These are phyloP conservation scores for Amaranthus tricolor DNA, from an alignment of 179 eudicot species.

Conservation along the genomic window DNA sequence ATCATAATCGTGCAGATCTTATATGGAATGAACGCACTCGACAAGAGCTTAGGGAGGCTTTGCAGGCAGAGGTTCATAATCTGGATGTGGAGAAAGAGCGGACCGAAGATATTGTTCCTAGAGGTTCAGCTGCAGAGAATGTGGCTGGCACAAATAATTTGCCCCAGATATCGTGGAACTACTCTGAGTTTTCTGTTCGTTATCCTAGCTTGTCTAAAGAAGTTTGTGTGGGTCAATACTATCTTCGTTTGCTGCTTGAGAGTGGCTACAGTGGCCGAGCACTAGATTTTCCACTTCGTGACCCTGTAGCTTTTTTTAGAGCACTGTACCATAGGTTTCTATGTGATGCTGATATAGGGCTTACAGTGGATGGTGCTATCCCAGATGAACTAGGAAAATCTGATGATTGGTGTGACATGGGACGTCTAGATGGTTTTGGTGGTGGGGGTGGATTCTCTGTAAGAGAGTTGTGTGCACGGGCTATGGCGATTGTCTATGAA, in stretches of 20 bases:
- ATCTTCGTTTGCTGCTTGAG: conserved; percentile 93
- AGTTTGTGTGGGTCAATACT: conserved; percentile 99
- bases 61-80: conserved; percentile 95
- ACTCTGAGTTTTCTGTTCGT: conserved; percentile 84
- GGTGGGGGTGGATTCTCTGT: conserved; percentile 98
- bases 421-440: conserved; percentile 98
- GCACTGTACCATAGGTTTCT: conserved; percentile 95
- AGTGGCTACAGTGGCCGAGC: conserved; percentile 83
- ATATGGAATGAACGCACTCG: conserved; percentile 99
- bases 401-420: conserved; percentile 99
- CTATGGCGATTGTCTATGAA: conserved; percentile 99
- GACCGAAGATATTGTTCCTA: conserved; percentile 87
- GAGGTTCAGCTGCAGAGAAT: conserved; percentile 46
- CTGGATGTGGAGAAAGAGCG: conserved; percentile 97
- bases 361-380: conserved; percentile 97
- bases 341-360: conserved; percentile 96
- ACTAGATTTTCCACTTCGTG: conserved; percentile 93
- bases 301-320: conserved; percentile 94
- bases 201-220: conserved; percentile 93
- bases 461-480: conserved; percentile 98
- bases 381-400: conserved; percentile 98
- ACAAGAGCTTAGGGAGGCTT: conserved; percentile 88
- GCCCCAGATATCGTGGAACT: conserved; percentile 97
- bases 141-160: conserved; percentile 55
- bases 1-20: conserved; percentile 98